These are phyloP conservation scores for Patellaria atrata DNA, from an alignment of 495 filamentous ascomycete genomes.

Conservation along the genomic window DNA sequence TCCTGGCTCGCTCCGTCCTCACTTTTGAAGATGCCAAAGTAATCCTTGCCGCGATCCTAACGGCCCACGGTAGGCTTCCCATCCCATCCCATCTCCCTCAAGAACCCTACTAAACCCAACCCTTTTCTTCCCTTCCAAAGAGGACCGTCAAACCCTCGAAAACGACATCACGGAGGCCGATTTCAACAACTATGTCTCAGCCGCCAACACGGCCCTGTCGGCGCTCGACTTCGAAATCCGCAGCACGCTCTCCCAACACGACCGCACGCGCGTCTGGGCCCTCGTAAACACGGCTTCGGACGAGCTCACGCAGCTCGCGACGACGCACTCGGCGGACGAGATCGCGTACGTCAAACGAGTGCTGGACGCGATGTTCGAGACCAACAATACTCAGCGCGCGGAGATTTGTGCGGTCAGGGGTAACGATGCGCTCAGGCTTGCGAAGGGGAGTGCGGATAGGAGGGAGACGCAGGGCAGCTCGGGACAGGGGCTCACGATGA, in stretches of 20 bases:
- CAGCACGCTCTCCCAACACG: constrained; percentile 11
- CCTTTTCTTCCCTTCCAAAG: constrained; percentile 17
- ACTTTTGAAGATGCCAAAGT: constrained; percentile 59
- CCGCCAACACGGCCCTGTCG: constrained; percentile 56
- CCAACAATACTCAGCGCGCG: constrained; percentile 55
- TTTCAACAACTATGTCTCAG: constrained; percentile 51
- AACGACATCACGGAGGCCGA: constrained; percentile 53
- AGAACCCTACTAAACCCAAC: constrained; percentile 4
- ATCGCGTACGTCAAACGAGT: constrained; percentile 78
- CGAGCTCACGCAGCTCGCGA: constrained; percentile 72
- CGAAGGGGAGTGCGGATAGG: constrained; percentile 19
- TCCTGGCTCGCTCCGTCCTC: constrained; percentile 62
- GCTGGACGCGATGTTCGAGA: constrained; percentile 85
- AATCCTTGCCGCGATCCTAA: constrained; percentile 62
- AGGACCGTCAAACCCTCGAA: constrained; percentile 29
- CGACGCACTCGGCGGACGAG: constrained; percentile 65
- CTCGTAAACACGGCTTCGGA: constrained; percentile 86
- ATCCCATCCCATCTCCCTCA: neutral
- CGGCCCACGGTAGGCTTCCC: constrained; percentile 32
- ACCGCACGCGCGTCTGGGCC: constrained; percentile 46
- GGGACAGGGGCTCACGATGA: constrained; percentile 50
- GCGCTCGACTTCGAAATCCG: constrained; percentile 60
- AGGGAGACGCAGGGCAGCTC: constrained; percentile 26
- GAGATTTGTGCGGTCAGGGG: constrained; percentile 69
- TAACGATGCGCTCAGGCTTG: constrained; percentile 58